Percentiles rank a stretch among this genome's conserved stretches.
Conservation (phyloP, 306 rosid species). For the Quercus gilva region DNA sequence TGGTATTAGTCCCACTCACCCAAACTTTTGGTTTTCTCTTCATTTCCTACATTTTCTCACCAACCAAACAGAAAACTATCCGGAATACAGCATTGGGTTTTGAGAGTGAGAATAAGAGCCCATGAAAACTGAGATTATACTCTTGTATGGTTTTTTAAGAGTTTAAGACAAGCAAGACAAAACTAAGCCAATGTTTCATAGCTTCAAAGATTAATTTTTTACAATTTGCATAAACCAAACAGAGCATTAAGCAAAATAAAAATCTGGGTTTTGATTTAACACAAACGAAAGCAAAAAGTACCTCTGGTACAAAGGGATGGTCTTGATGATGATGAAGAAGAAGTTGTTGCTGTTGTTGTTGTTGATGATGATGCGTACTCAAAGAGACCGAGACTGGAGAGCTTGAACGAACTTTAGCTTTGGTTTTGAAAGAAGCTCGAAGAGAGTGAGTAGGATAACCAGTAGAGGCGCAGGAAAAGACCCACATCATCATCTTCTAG, state of each 20-base stretch:
- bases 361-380: not conserved
- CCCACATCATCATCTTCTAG: slow-evolving; percentile 34
- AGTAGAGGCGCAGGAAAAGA: slow-evolving; percentile 38
- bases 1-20: not conserved
- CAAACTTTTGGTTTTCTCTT: not conserved
- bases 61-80: not conserved
- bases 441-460: slow-evolving; percentile 41
- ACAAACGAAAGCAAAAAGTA: slow-evolving; percentile 5
- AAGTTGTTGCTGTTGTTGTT: too few relatives aligned
- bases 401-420: slow-evolving; percentile 23
- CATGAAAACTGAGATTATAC: not conserved
- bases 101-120: not conserved
- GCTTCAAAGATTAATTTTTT: not conserved
- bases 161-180: not conserved
- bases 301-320: slow-evolving; percentile 77
- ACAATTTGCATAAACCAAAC: slow-evolving; percentile 5
- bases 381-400: slow-evolving; percentile 34
- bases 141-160: not conserved
- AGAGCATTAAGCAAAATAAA: not conserved
- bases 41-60: slow-evolving; percentile 3
- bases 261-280: slow-evolving; percentile 1
- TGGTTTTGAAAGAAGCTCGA: slow-evolving; percentile 33
- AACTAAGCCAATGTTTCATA: not conserved
- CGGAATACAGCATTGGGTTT: not conserved
- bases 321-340: slow-evolving; percentile 14